These are phyloP conservation scores for Xylaria acuta DNA, from an alignment of 495 filamentous ascomycete species.

Conservation along the genomic window DNA sequence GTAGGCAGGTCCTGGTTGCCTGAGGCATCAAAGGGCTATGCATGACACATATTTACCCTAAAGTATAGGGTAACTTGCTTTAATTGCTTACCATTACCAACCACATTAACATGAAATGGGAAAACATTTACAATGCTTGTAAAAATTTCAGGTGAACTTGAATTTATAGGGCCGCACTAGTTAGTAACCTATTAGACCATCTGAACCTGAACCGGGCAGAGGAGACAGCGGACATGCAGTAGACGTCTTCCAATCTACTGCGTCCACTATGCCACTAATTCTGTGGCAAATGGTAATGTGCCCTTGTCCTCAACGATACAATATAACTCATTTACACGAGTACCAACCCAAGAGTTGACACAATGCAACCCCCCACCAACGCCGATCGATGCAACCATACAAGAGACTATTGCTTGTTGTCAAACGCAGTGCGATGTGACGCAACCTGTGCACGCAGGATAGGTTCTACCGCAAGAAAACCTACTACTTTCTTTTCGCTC, in stretches of 20 bases:
- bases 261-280: neutral
- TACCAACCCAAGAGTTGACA: neutral
- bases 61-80: neutral
- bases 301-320: neutral
- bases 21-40: too few relatives aligned
- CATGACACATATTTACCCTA: neutral
- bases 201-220: neutral
- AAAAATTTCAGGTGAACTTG: conserved; percentile 1
- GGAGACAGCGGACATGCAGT: neutral
- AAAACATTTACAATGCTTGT: neutral
- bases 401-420: conserved; percentile 10
- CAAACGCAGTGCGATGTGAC: conserved; percentile 1
- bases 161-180: neutral
- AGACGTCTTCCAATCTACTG: neutral
- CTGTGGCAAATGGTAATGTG: neutral
- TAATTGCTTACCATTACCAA: neutral
- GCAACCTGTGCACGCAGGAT: neutral
- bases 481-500: neutral
- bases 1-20: too few relatives aligned
- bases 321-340: neutral
- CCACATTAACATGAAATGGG: neutral
- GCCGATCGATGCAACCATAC: conserved; percentile 34
- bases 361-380: conserved; percentile 32
- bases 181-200: neutral
- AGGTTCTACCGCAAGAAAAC: neutral